A percentile compares a stretch with the other conserved stretches of the same genome.
phyloP scores from a whole-genome alignment of 495 filamentous ascomycete genomes.

The Aspergillus nanangensis region DNA sequence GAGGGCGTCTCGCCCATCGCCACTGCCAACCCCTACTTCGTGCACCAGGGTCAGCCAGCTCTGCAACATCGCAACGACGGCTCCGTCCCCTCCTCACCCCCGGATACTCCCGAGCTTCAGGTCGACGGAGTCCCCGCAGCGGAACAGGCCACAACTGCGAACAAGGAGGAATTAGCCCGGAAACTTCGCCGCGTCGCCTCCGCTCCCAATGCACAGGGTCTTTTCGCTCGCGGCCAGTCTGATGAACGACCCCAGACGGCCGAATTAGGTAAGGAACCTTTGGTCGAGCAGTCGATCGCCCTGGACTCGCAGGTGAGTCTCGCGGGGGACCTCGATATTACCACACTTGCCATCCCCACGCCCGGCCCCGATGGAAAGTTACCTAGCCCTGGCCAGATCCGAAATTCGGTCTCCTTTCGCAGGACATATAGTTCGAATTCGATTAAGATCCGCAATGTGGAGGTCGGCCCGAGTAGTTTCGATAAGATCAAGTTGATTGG shows the following conservation, averaged over 20 bases:
- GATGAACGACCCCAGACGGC: slow-evolving; percentile 73
- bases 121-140: slow-evolving; percentile 66
- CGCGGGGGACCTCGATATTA: slow-evolving; percentile 30
- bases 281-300: slow-evolving; percentile 51
- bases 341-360: slow-evolving; percentile 39
- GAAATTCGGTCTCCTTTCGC: slow-evolving; percentile 68
- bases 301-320: slow-evolving; percentile 53
- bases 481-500: slow-evolving; percentile 99
- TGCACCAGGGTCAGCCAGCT: slow-evolving; percentile 89
- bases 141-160: slow-evolving; percentile 71
- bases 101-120: slow-evolving; percentile 79
- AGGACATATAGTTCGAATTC: slow-evolving; percentile 98
- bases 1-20: slow-evolving; percentile 88
- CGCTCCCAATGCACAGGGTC: slow-evolving; percentile 92
- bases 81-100: slow-evolving; percentile 93
- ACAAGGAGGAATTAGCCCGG: slow-evolving; percentile 88
- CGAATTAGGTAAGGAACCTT: slow-evolving; percentile 72
- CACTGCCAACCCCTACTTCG: slow-evolving; percentile 95
- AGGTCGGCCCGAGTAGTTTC: slow-evolving; percentile 92
- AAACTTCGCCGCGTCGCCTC: slow-evolving; percentile 92
- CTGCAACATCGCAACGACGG: slow-evolving; percentile 92
- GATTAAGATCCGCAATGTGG: slow-evolving; percentile 95
- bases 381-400: slow-evolving; percentile 48
- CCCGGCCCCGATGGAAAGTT: slow-evolving; percentile 37
- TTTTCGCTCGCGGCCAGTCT: slow-evolving; percentile 66